phyloP scores from a whole-genome alignment of 805 yeast species.

The Yamadazyma nakazawae region DNA sequence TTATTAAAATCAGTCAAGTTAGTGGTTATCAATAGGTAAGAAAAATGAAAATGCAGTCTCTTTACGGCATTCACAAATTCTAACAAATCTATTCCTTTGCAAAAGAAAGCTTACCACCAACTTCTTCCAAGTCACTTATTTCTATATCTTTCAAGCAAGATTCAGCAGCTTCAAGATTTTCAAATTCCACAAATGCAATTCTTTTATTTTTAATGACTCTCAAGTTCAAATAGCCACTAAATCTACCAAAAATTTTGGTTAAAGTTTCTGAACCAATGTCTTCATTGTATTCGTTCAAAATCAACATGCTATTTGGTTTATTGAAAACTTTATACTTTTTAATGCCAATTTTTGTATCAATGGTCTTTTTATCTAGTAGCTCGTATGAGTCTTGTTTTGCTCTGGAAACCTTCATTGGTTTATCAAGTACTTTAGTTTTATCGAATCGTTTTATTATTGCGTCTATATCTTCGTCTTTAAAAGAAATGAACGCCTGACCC shows the following conservation, averaged over 20 bases:
- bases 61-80: background rate
- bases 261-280: background rate
- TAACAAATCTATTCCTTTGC: conserved; percentile 5
- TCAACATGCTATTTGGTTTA: conserved; percentile 9
- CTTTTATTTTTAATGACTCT: conserved; percentile 64
- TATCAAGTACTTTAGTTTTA: conserved; percentile 40
- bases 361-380: conserved; percentile 17
- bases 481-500: conserved; percentile 82
- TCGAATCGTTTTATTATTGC: conserved; percentile 44
- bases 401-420: conserved; percentile 11
- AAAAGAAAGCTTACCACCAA: conserved; percentile 6
- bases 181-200: conserved; percentile 81
- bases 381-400: conserved; percentile 12
- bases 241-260: conserved; percentile 43
- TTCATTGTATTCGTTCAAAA: conserved; percentile 6
- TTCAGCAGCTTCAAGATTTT: conserved; percentile 49
- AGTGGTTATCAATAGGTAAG: no score
- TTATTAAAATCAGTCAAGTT: no score
- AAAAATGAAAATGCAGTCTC: no score
- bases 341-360: conserved; percentile 20
- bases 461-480: conserved; percentile 41
- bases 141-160: conserved; percentile 17
- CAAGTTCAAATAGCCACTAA: conserved; percentile 61
- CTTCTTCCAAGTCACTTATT: background rate
- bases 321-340: conserved; percentile 13